Evolutionary conservation across 2,329 filamentous ascomycete genomes (phyloP).

Genomic region (Fusarium pseudoanthophilum): DNA sequence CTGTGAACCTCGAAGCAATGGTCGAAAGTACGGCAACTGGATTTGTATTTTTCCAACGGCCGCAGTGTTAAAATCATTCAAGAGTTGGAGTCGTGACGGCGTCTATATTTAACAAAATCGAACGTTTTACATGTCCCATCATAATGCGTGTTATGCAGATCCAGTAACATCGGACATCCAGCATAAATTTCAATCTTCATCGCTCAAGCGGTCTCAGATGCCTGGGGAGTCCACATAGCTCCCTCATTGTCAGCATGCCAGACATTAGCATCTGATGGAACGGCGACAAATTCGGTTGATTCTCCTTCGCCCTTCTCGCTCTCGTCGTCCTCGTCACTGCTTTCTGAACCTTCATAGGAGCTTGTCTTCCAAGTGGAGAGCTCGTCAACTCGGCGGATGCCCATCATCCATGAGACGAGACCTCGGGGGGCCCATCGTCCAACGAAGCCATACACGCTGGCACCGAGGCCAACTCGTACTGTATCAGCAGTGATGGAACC

Average conservation of each 20-base stretch:
- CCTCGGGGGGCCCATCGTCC: conserved; percentile 81
- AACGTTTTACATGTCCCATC: conserved; percentile 42
- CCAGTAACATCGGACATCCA: conserved; percentile 20
- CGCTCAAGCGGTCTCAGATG: conserved; percentile 37
- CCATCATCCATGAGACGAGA: conserved; percentile 94
- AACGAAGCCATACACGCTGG: conserved; percentile 84
- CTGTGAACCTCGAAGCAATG: neutral
- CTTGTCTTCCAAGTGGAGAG: conserved; percentile 64
- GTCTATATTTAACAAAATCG: conserved; percentile 44
- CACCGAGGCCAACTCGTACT: conserved; percentile 85
- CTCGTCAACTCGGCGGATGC: conserved; percentile 72
- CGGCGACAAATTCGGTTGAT: conserved; percentile 62
- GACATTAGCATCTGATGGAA: conserved; percentile 56
- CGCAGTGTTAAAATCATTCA: conserved; percentile 22
- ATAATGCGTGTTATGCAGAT: conserved; percentile 37
- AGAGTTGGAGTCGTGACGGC: conserved; percentile 46
- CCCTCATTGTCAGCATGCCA: conserved; percentile 55
- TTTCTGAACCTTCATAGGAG: conserved; percentile 52
- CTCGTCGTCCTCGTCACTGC: conserved; percentile 52
- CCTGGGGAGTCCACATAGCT: conserved; percentile 57
- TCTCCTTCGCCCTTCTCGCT: conserved; percentile 44
- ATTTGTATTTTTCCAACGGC: conserved; percentile 18
- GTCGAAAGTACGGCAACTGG: conserved; percentile 14
- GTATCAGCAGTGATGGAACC: conserved; percentile 69
- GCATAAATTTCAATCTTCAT: conserved; percentile 19